Evolutionary conservation across 345 rosid genomes (phyloP), one percentile per base, ranked within the genome.

Genomic region (Salix arbutifolia): DNA sequence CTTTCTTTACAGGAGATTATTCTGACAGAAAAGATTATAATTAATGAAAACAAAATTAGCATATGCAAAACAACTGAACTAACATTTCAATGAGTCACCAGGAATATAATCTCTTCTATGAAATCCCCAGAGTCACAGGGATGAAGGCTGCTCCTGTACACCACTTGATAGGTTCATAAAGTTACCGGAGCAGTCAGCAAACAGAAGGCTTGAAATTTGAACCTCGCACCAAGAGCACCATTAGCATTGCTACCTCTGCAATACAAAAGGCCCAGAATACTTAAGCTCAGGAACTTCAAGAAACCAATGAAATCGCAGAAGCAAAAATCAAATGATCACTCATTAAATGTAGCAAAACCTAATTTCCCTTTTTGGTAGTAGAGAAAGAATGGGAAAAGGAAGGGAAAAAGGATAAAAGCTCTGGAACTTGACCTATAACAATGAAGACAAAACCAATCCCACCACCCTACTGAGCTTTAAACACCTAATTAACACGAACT

Each of bases 201-300:
- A 71, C 62, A 68, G 75, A 80, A 70, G 80, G 80, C 82, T 71
- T 28, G 64, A 62, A 58, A 28, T 66, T 50, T 16, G 42, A 68
- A 58, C 70, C 62, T 72, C 50, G 19, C 53, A 7, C 42, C 23
- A 66, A 19, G 28, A 30, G 67, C 38, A 23, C 75, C 74, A 19
- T 40, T 25, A 26, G 62, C 75, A 33, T 61, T 61, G 26, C 87
- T 83, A 87, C 70, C 84, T 87, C 89, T 87, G 89, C 74, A 72
- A 16, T 67, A 70, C 60, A 28, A 11, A 8, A 70, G 23, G 12
- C 9, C 9, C 16, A n/a, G n/a, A 72, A 37, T 1, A 61, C 30
- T 35, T 46, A 65, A 73, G 48, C 28, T 73, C 68, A 25, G 19
- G 25, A 67, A 38, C 33, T 65, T 26, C 25, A 31, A 8, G 52